Base-by-base conservation (phyloP, 2,329 filamentous ascomycete genomes). In the Pseudogymnoascus sp. region DNA sequence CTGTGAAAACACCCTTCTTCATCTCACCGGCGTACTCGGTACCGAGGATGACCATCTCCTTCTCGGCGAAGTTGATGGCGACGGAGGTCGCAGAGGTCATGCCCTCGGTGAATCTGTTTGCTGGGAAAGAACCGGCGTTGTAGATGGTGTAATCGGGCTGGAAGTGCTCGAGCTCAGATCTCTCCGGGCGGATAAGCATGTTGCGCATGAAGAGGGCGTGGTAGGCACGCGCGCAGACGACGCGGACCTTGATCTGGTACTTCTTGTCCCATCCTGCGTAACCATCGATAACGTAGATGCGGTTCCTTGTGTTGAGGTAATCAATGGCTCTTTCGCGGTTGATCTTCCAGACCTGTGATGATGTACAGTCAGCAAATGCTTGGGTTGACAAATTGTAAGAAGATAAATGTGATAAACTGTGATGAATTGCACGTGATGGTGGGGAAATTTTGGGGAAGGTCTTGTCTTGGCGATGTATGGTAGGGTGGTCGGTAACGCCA, bases 131-230 rank as follows among this genome's bases (percentile, higher is more conserved):
- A 70, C 94, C 94, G 66, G 92, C 94, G 76, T 99, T 99, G 89
- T 99, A 99, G 81, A 99, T 97, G 73, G 93, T 93, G 83, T 99
- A 99, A 83, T 99, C 93, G 72, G 94, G 94, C 78, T 96, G 91
- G 86, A 99, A 99, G 80, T 91, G 86, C 81, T 96, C 89, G 62
- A 99, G 88, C 82, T 99, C 92, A 79, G 95, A 90, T 67, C 85
- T 85, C 61, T 87, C 82, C 67, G 94, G 94, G 71, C 94, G 90
- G 82, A 99, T 99, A 74, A 99, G 89, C 94, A 99, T 99, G 84
- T 99, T 99, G 75, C 92, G 91, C 94, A 99, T 99, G 87, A 99
- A 99, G 68, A 99, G 86, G 66, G 94, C 94, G 84, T 99, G 94
- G 84, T 99, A 99, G 78, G 94, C 94, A 75, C 94, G 92, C 69